phyloP scores from a whole-genome alignment of 768 basidiomycete genomes.

The Russula sp. region DNA sequence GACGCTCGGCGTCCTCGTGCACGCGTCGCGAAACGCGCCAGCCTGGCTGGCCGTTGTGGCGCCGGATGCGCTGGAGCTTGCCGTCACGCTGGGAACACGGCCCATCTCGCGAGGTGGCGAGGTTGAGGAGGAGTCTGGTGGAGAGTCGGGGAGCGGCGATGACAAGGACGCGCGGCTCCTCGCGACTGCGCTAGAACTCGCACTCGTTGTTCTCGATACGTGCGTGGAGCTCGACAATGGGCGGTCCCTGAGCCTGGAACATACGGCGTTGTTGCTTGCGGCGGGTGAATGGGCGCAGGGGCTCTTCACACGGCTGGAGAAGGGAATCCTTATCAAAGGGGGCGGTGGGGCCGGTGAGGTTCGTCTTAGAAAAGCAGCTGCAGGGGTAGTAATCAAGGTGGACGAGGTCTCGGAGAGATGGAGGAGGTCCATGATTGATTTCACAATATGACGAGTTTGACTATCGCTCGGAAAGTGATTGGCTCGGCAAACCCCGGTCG shows the following conservation, averaged over 20 bases:
- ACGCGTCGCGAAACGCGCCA: conserved; percentile 72
- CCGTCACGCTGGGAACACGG: conserved; percentile 66
- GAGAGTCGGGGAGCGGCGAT: conserved; percentile 19
- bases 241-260: conserved; percentile 63
- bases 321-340: conserved; percentile 52
- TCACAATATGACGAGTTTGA: conserved; percentile 9
- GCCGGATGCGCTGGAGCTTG: conserved; percentile 78
- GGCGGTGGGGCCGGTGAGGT: conserved; percentile 60
- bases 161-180: conserved; percentile 68
- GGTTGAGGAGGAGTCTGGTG: conserved; percentile 25
- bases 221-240: conserved; percentile 74
- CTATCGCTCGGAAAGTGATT: conserved; percentile 8
- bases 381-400: conserved; percentile 75
- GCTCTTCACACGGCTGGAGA: conserved; percentile 58
- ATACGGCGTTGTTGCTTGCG: conserved; percentile 61
- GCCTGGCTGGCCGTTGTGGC: conserved; percentile 78
- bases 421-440: conserved; percentile 55
- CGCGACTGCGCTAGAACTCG: conserved; percentile 67
- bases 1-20: conserved; percentile 71
- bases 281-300: conserved; percentile 74
- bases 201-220: conserved; percentile 67
- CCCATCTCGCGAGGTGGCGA: conserved; percentile 42
- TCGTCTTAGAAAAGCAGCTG: conserved; percentile 59
- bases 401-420: conserved; percentile 64
- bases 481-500: conserved; percentile 19